A percentile compares a stretch with the other conserved stretches of the same genome.
phyloP scores from a whole-genome alignment of 2,329 filamentous ascomycete genomes.

The Xylariaceae sp. region DNA sequence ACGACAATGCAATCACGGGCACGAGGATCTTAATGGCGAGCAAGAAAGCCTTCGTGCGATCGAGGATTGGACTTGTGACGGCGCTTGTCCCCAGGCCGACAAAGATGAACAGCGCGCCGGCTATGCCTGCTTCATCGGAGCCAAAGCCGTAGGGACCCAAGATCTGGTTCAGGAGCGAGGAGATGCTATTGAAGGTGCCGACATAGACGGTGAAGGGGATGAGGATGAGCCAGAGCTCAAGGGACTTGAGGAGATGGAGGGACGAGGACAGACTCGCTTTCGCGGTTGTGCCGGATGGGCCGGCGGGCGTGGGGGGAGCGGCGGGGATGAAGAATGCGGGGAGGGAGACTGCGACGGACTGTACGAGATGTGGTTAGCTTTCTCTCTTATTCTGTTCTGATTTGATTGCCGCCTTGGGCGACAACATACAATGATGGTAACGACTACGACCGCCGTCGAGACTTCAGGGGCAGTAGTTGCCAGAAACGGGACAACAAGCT shows the following conservation, averaged over 20 bases:
- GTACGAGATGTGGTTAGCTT: neutral
- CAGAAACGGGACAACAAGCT: conserved; percentile 80
- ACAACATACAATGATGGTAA: conserved; percentile 70
- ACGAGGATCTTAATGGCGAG: conserved; percentile 68
- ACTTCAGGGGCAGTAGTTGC: conserved; percentile 60
- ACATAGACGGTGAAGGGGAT: conserved; percentile 82
- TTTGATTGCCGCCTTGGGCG: no score
- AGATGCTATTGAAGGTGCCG: conserved; percentile 89
- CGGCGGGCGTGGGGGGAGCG: conserved; percentile 71
- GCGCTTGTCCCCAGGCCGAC: conserved; percentile 78
- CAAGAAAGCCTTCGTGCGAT: conserved; percentile 78
- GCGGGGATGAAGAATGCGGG: conserved; percentile 80
- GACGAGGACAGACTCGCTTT: conserved; percentile 52
- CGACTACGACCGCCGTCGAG: conserved; percentile 78
- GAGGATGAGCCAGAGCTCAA: conserved; percentile 76
- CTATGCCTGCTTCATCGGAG: conserved; percentile 83
- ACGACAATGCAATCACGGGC: conserved; percentile 68
- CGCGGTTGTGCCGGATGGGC: conserved; percentile 59
- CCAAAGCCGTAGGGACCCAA: conserved; percentile 79
- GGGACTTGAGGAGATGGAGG: conserved; percentile 57
- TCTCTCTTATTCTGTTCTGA: neutral
- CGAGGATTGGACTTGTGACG: conserved; percentile 74
- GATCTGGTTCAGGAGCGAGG: conserved; percentile 85
- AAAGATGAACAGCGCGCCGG: conserved; percentile 82
- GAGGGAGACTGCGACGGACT: conserved; percentile 54